Base-by-base conservation (phyloP, 2,329 filamentous ascomycete species). In the Zymoseptoria ardabiliae region DNA sequence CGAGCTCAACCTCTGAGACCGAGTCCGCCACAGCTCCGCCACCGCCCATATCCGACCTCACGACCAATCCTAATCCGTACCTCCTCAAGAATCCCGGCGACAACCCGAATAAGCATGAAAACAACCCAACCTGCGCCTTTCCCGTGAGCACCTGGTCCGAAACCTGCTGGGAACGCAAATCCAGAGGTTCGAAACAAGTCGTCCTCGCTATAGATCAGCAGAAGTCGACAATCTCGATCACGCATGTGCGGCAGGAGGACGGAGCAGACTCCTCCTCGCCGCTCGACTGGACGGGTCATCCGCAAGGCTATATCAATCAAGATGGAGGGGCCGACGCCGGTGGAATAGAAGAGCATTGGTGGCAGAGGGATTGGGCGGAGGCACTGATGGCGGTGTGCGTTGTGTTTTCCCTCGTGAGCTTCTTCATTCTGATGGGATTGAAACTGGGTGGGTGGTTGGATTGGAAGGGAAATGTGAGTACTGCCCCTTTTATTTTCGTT, bases 61-160 rank as follows among this genome's bases (percentile, higher is more conserved):
- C 28, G n/a, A 22, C 57, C 13, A 53, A 9, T 50, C 35, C 19
- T 8, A 13, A 50, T 20, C 28, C 54, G 4, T 45, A 45, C 19
- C 10, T 61, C 20, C 52, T 59, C 41, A 54, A 28, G 25, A 49
- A 53, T 5, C 50, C 59, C 22, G 48, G 59, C 21, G 59, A 56
- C 20, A 58, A 53, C 4, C 4, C 17, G 45, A 21, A n/a, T 3
- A n/a, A 13, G 35, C 35, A 45, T n/a, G 35, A 45, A 17, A 13
- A 45, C 11, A 5, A 45, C 13, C 17, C 35, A 17, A 7, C 11
- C 11, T 45, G 35, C 17, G 17, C 13, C 35, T n/a, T n/a, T 2
- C 17, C 17, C 35, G 13, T 17, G 4, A 2, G 7, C 35, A n/a
- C 13, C 4, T n/a, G 35, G 5, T n/a, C 35, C 3, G 35, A 45